A percentile compares a stretch with the other conserved stretches of the same genome.
phyloP scores from a whole-genome alignment of 2,329 filamentous ascomycete genomes.

The Volutella citrinella region DNA sequence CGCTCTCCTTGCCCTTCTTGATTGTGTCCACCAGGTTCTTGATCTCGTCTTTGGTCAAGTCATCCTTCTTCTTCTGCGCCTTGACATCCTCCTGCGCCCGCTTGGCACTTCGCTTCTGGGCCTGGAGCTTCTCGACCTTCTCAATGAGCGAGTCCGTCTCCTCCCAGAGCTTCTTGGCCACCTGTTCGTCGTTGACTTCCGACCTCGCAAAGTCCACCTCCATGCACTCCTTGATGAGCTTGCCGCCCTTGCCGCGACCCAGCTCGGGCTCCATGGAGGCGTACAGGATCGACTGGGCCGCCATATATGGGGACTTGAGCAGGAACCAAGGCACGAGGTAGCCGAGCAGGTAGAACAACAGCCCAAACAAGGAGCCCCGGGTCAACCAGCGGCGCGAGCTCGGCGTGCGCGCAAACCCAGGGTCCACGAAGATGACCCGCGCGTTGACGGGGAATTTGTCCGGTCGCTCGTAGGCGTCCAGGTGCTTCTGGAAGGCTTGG shows the following conservation, averaged over 20 bases:
- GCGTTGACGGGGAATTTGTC: slow-evolving; percentile 81
- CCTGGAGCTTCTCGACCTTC: slow-evolving; percentile 67
- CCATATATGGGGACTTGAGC: slow-evolving; percentile 79
- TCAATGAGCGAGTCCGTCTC: slow-evolving; percentile 83
- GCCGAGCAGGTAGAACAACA: slow-evolving; percentile 70
- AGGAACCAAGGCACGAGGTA: slow-evolving; percentile 86
- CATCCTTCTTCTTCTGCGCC: slow-evolving; percentile 34
- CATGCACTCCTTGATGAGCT: slow-evolving; percentile 84
- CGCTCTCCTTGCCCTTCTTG: slow-evolving; percentile 38
- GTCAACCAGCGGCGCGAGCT: slow-evolving; percentile 86
- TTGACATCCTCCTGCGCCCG: slow-evolving; percentile 36
- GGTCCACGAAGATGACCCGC: slow-evolving; percentile 82
- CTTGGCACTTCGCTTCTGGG: slow-evolving; percentile 46
- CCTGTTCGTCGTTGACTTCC: slow-evolving; percentile 74
- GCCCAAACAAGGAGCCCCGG: slow-evolving; percentile 75
- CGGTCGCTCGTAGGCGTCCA: slow-evolving; percentile 78
- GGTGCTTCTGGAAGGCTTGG: slow-evolving; percentile 86
- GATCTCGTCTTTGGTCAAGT: slow-evolving; percentile 29
- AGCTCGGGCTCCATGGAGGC: slow-evolving; percentile 80
- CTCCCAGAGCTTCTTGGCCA: slow-evolving; percentile 86
- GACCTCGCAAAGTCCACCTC: slow-evolving; percentile 67
- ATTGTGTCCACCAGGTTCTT: slow-evolving; percentile 41
- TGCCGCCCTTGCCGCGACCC: slow-evolving; percentile 62
- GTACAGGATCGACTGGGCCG: slow-evolving; percentile 81
- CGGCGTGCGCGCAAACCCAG: slow-evolving; percentile 79